phyloP scores from a whole-genome alignment of 345 rosid genomes.

The Odontarrhena argentea region DNA sequence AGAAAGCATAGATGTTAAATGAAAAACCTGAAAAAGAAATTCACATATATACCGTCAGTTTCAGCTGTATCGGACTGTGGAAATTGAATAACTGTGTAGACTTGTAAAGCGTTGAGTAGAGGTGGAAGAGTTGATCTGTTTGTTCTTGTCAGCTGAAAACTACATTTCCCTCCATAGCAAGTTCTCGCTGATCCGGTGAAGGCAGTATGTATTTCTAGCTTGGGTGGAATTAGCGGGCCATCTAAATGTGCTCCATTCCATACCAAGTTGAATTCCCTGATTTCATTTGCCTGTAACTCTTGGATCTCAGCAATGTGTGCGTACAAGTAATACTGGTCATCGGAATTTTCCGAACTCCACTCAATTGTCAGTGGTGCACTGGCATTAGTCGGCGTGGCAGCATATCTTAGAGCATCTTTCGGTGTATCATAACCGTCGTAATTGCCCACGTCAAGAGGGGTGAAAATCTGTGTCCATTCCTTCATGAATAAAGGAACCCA shows the following conservation, averaged over 20 bases:
- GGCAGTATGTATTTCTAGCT: conserved; percentile 28
- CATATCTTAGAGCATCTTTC: conserved; percentile 16
- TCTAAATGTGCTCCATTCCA: background rate
- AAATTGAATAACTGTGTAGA: conserved; percentile 32
- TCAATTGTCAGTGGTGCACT: background rate
- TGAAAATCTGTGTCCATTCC: background rate
- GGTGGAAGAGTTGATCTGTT: conserved; percentile 42
- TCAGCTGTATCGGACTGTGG: conserved; percentile 26
- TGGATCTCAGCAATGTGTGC: conserved; percentile 14
- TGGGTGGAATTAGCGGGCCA: conserved; percentile 29
- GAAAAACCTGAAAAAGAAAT: too few species aligned
- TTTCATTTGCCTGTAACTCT: background rate
- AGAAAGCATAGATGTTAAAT: background rate
- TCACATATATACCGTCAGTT: conserved; percentile 34
- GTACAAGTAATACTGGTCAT: background rate
- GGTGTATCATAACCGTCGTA: conserved; percentile 18
- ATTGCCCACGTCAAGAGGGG: background rate
- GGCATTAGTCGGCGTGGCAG: conserved; percentile 24
- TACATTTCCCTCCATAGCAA: background rate
- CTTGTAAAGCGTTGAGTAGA: conserved; percentile 40
- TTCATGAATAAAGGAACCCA: background rate
- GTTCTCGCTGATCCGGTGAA: background rate
- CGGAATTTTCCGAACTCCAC: background rate
- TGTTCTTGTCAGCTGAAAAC: conserved; percentile 20
- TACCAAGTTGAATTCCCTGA: conserved; percentile 1